Base-by-base conservation (phyloP, 805 yeast species). In the Teunomyces gatunensis region DNA sequence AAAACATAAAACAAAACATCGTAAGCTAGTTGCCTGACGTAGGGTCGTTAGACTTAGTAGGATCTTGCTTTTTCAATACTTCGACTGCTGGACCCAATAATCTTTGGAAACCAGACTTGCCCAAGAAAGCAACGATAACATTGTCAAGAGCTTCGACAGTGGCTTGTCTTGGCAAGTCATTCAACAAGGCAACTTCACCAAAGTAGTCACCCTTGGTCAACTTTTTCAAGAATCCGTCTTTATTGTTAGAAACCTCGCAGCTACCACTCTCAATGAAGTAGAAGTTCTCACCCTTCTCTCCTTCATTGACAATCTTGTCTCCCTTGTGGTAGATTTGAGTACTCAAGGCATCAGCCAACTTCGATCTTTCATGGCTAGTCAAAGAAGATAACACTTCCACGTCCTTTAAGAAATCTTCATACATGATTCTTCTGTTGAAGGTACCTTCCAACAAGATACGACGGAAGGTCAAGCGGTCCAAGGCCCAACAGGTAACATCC, bases 71-170 rank as follows among this genome's bases (percentile, higher is more conserved):
- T 67, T 87, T 86, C 62, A 91, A 78, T 37, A 88, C 89, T 48
- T 87, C 96, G 18, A 90, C 96, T 2, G 90, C 96, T 30, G 96
- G 96, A 2, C 99, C 99, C 53, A 94, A 77, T 56, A 94, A 77
- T 68, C 98, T 83, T 69, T 89, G 91, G 74, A 94, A 94, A 0
- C 97, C 98, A 52, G 86, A 80, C 71, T 92, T 89, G 52, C 89
- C 96, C 57, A 94, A 77, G 3, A 94, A 85, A n/a, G 95, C 98
- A 34, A 91, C 96, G 59, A 87, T 87, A 25, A 94, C 83, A 36
- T 75, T 75, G 44, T 85, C 79, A 13, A 77, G 72, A 1, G 97
- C 96, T 44, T 77, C 81, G 33, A 94, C 94, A 4, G 96, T 86
- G 28, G 99, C 99, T 63, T 88, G 94, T 68, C 99, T 83, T 52